Conservation (phyloP, 192 early-diverging fungal species). For the Rhizophagus prolifer region DNA sequence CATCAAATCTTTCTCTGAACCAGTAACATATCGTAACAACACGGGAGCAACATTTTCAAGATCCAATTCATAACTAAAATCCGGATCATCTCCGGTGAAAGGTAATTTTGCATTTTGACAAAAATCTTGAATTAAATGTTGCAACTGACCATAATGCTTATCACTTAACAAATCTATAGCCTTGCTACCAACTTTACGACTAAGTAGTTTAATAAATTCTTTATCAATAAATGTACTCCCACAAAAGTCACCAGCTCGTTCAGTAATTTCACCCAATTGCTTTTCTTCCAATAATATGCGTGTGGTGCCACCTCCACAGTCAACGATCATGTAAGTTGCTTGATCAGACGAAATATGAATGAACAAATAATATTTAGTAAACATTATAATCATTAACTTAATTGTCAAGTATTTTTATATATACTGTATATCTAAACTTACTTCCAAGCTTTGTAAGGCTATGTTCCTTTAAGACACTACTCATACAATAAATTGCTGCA, state of each 20-base stretch:
- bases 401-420: no score
- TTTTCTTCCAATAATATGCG: background rate
- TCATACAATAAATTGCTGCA: background rate
- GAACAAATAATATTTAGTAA: no score
- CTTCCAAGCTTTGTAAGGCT: background rate
- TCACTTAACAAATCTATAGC: background rate
- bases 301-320: conserved; percentile 57
- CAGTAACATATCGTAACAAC: background rate
- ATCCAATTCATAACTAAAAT: background rate
- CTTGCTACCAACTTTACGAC: background rate
- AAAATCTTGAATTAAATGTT: conserved; percentile 13
- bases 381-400: background rate
- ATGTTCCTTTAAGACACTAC: background rate
- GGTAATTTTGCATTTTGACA: background rate
- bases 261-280: conserved; percentile 1
- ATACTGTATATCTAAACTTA: background rate
- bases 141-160: conserved; percentile 3
- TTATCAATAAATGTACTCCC: conserved; percentile 5
- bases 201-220: conserved; percentile 3
- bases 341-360: no score
- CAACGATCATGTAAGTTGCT: conserved; percentile 56
- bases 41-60: background rate
- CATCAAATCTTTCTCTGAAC: conserved; percentile 17
- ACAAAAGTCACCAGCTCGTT: background rate
- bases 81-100: background rate